Conservation (phyloP, 106 monocot genomes). For the Vanilla planifolia region DNA sequence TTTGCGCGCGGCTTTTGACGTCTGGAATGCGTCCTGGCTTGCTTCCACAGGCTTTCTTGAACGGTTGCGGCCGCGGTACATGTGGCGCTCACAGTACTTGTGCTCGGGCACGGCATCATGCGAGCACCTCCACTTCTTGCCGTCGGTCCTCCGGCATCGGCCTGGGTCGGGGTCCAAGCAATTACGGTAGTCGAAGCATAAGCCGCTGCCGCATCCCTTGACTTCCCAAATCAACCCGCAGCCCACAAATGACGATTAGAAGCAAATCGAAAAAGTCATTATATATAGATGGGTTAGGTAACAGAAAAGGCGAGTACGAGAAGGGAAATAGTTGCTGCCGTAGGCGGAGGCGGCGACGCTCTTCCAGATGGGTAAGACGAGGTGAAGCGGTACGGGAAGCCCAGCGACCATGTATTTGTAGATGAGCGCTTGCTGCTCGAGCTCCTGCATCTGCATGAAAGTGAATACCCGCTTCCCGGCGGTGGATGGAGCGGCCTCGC, state of each 20-base stretch:
- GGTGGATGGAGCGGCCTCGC: no score
- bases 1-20: no score
- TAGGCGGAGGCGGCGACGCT: conserved; percentile 57
- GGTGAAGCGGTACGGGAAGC: conserved; percentile 71
- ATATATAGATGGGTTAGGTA: no score
- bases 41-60: conserved; percentile 87
- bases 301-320: conserved; percentile 18
- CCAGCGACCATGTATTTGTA: conserved; percentile 74
- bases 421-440: conserved; percentile 72
- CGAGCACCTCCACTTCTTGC: conserved; percentile 85
- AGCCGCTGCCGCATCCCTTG: conserved; percentile 38
- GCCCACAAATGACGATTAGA: neutral
- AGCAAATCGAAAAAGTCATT: neutral
- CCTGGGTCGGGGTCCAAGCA: conserved; percentile 83
- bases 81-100: conserved; percentile 89
- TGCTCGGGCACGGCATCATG: conserved; percentile 55
- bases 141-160: conserved; percentile 68
- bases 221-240: conserved; percentile 25
- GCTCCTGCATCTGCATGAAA: conserved; percentile 80
- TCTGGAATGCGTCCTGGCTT: no score
- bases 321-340: conserved; percentile 29
- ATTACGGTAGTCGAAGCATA: conserved; percentile 58
- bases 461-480: conserved; percentile 33
- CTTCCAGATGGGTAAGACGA: conserved; percentile 84
- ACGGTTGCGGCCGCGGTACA: conserved; percentile 78